Evolutionary conservation across 2,329 filamentous ascomycete genomes (phyloP).

Genomic region (Penicillium fuscoglaucum): DNA sequence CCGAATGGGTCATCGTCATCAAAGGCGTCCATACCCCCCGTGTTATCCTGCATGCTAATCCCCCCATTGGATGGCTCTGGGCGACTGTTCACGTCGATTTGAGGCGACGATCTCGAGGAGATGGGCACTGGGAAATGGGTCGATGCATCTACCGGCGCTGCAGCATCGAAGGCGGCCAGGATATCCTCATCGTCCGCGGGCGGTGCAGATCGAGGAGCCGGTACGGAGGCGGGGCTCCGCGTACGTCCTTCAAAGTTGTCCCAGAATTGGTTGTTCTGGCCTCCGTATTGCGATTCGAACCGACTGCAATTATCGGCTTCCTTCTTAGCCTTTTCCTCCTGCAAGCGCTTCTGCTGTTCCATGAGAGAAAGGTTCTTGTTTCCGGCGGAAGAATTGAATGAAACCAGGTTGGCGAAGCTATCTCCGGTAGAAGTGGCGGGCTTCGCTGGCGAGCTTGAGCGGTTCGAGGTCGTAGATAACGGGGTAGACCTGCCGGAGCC

Average conservation of each 20-base stretch:
- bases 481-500: constrained; percentile 48
- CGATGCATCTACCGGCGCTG: constrained; percentile 59
- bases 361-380: constrained; percentile 69
- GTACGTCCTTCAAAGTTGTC: constrained; percentile 64
- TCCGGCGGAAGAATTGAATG: constrained; percentile 51
- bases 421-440: constrained; percentile 46
- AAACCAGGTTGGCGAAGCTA: constrained; percentile 65
- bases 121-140: constrained; percentile 57
- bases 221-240: constrained; percentile 46
- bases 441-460: constrained; percentile 42
- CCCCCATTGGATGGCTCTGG: constrained; percentile 16
- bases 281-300: constrained; percentile 75
- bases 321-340: constrained; percentile 73
- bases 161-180: constrained; percentile 61
- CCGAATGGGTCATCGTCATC: constrained; percentile 88
- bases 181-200: constrained; percentile 59
- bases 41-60: constrained; percentile 21
- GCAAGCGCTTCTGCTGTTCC: constrained; percentile 67
- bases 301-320: constrained; percentile 71
- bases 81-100: constrained; percentile 16
- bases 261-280: constrained; percentile 67
- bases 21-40: constrained; percentile 38
- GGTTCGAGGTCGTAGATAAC: constrained; percentile 33
- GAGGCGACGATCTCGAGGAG: constrained; percentile 33
- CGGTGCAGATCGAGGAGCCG: constrained; percentile 50